These are phyloP conservation scores for Geosmithia putterillii DNA, from an alignment of 2,329 filamentous ascomycete genomes.

Conservation along the genomic window DNA sequence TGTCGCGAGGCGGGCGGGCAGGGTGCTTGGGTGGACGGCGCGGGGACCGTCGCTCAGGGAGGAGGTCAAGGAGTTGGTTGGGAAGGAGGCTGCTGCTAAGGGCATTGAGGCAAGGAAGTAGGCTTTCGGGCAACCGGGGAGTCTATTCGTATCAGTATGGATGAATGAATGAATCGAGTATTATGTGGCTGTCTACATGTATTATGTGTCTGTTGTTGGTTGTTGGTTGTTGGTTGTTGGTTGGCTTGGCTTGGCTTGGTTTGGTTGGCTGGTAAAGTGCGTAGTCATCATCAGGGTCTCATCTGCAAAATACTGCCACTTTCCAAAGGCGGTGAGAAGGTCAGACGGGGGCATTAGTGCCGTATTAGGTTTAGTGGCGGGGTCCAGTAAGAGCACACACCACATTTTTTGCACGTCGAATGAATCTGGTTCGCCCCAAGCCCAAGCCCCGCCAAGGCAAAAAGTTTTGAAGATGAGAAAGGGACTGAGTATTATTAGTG, in stretches of 20 bases:
- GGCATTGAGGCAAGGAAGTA: too few relatives aligned
- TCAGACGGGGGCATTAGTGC: neutral
- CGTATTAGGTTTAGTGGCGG: neutral
- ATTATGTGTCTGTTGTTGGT: too few relatives aligned
- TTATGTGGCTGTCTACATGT: too few relatives aligned
- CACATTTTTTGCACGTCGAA: neutral
- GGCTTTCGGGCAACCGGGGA: too few relatives aligned
- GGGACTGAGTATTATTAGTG: too few relatives aligned
- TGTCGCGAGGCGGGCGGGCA: slow-evolving; percentile 26
- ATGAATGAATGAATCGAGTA: too few relatives aligned
- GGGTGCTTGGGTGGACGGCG: slow-evolving; percentile 33
- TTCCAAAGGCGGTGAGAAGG: neutral
- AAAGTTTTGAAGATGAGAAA: slow-evolving; percentile 2
- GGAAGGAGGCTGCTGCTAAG: slow-evolving; percentile 23
- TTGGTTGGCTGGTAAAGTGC: neutral
- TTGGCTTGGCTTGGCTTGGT: too few relatives aligned
- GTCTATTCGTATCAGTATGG: too few relatives aligned
- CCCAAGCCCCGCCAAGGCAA: slow-evolving; percentile 3
- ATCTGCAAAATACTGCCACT: neutral
- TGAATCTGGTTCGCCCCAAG: neutral
- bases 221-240: too few relatives aligned
- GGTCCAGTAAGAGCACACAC: neutral
- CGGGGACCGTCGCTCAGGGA: slow-evolving; percentile 21
- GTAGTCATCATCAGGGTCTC: neutral
- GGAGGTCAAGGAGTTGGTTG: slow-evolving; percentile 22